These are phyloP conservation scores for Smallanthus sonchifolius DNA, from an alignment of 129 eudicot genomes.

Conservation along the genomic window DNA sequence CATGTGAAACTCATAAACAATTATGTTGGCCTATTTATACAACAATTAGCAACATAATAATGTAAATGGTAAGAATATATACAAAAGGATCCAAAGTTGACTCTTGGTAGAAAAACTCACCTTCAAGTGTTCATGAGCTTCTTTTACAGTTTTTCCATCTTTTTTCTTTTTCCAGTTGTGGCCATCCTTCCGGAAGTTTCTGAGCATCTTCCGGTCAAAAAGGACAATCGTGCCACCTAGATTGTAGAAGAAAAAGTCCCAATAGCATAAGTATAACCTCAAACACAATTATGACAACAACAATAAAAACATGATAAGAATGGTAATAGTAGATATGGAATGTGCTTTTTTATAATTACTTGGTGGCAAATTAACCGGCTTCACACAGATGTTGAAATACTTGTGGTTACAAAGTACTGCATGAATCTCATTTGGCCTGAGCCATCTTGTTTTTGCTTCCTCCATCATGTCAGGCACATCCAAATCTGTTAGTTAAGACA, in stretches of 20 bases:
- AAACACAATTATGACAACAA: not conserved
- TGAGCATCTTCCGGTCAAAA: slow-evolving; percentile 87
- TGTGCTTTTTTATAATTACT: slow-evolving; percentile 39
- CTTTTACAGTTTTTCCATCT: slow-evolving; percentile 96
- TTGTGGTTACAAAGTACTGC: slow-evolving; percentile 77
- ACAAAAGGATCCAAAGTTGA: slow-evolving; percentile 1
- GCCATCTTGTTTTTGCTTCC: slow-evolving; percentile 93
- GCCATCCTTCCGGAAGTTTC: slow-evolving; percentile 97
- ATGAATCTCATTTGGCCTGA: slow-evolving; percentile 88
- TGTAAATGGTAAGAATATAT: not conserved
- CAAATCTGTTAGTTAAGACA: slow-evolving; percentile 50
- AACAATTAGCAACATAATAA: not conserved
- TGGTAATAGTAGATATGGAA: not conserved
- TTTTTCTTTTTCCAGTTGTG: slow-evolving; percentile 98
- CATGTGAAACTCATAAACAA: not conserved
- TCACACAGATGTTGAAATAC: slow-evolving; percentile 60
- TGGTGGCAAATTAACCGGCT: slow-evolving; percentile 80
- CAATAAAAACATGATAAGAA: not conserved
- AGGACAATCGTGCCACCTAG: slow-evolving; percentile 83
- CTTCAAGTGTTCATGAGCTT: slow-evolving; percentile 97
- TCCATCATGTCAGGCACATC: slow-evolving; percentile 66
- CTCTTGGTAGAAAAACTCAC: slow-evolving; percentile 29
- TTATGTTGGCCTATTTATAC: slow-evolving; percentile 1
- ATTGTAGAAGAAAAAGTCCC: slow-evolving; percentile 18
- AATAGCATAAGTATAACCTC: not conserved